These are phyloP conservation scores for Phaeotremella fagi DNA, from an alignment of 768 basidiomycete genomes.

Conservation along the genomic window DNA sequence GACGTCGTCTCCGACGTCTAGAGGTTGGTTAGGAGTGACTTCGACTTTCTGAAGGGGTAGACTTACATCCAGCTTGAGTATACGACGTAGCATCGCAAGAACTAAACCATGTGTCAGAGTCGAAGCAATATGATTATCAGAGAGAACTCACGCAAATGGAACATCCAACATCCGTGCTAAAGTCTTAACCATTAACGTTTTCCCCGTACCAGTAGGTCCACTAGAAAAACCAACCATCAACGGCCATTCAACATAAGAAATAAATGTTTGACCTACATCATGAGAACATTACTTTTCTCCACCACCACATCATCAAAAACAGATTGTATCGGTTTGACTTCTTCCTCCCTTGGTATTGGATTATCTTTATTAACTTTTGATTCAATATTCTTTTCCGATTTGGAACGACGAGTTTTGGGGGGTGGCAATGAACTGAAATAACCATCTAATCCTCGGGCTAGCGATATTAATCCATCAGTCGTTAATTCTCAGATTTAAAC, in stretches of 20 bases:
- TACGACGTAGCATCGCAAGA: slow-evolving; percentile 79
- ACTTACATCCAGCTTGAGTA: slow-evolving; percentile 59
- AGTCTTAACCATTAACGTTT: slow-evolving; percentile 84
- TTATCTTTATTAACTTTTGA: no score
- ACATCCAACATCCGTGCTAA: slow-evolving; percentile 87
- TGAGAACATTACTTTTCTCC: slow-evolving; percentile 93
- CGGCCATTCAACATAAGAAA: neutral
- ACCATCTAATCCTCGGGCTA: slow-evolving; percentile 27
- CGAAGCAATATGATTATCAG: slow-evolving; percentile 52
- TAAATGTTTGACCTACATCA: slow-evolving; percentile 65
- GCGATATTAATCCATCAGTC: neutral
- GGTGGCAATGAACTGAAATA: slow-evolving; percentile 28
- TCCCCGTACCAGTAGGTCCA: slow-evolving; percentile 57
- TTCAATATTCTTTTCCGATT: neutral
- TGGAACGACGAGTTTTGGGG: neutral
- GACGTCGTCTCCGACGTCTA: slow-evolving; percentile 95
- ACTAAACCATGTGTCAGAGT: slow-evolving; percentile 1
- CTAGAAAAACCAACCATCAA: slow-evolving; percentile 15
- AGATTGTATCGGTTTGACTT: no score
- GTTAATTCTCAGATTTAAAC: neutral
- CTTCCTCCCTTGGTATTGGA: slow-evolving; percentile 1
- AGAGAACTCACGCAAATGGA: slow-evolving; percentile 64
- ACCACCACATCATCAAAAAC: slow-evolving; percentile 51
- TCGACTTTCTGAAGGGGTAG: no score
- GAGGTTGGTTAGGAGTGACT: no score